Percentiles rank a stretch among this genome's conserved stretches.
phyloP scores from a whole-genome alignment of 108 stramenopile genomes.

The Cyclotella sp. region DNA sequence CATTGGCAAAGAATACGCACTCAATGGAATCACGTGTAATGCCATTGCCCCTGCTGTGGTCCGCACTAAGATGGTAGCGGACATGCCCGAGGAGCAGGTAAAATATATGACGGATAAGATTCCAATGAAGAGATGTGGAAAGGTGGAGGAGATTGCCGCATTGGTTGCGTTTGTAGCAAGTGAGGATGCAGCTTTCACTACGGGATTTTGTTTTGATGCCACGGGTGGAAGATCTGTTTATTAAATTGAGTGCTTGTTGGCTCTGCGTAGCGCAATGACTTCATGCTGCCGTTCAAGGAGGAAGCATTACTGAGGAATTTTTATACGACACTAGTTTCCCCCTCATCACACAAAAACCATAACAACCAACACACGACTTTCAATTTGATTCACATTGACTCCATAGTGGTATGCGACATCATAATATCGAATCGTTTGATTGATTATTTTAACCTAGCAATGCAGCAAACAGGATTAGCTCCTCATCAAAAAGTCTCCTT shows the following conservation, averaged over 20 bases:
- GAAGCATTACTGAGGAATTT: too few relatives aligned
- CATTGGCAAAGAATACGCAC: conserved; percentile 80
- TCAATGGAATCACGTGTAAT: conserved; percentile 75
- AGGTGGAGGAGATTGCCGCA: conserved; percentile 60
- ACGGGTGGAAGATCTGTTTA: conserved; percentile 66
- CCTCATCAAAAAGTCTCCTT: too few relatives aligned
- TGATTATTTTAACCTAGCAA: too few relatives aligned
- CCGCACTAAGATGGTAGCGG: conserved; percentile 72
- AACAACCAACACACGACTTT: too few relatives aligned
- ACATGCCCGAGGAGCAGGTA: conserved; percentile 67
- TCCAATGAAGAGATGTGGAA: conserved; percentile 74
- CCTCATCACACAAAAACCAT: too few relatives aligned
- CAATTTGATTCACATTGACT: too few relatives aligned
- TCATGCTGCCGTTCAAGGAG: too few relatives aligned
- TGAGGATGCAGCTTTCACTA: conserved; percentile 63
- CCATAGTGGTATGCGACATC: too few relatives aligned
- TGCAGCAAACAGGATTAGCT: too few relatives aligned
- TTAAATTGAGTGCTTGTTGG: conserved; percentile 15
- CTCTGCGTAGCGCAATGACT: too few relatives aligned
- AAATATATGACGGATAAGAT: conserved; percentile 81
- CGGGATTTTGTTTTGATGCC: conserved; percentile 69
- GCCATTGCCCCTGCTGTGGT: conserved; percentile 76
- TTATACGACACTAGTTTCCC: too few relatives aligned
- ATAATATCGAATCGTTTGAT: too few relatives aligned
- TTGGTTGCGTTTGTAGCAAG: conserved; percentile 61